These are phyloP conservation scores for Mortierella antarctica DNA, from an alignment of 192 early-diverging fungal genomes.

Conservation along the genomic window DNA sequence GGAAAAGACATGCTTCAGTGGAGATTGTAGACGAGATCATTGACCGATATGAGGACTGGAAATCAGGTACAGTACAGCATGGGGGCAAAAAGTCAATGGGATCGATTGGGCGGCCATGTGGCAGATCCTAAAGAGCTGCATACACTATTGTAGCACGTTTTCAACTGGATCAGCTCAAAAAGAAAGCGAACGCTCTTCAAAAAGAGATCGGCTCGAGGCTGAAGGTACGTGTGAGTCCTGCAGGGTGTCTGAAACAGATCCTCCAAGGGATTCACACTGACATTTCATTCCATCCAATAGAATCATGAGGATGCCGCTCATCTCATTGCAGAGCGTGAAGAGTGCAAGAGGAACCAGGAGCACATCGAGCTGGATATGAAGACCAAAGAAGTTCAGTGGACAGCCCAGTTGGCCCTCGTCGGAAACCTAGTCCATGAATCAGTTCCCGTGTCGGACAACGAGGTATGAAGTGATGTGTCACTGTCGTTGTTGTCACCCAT, in stretches of 20 bases:
- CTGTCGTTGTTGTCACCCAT: conserved; percentile 1
- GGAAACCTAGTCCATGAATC: conserved; percentile 97
- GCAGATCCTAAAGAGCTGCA: no score
- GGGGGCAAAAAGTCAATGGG: no score
- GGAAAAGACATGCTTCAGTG: conserved; percentile 85
- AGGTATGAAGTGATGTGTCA: conserved; percentile 57
- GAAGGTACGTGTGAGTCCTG: conserved; percentile 67
- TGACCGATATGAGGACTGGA: conserved; percentile 90
- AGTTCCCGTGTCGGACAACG: conserved; percentile 87
- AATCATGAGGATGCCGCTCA: conserved; percentile 84
- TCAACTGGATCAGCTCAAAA: conserved; percentile 89
- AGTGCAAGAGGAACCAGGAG: conserved; percentile 77
- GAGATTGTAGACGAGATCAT: conserved; percentile 94
- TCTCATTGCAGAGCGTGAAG: conserved; percentile 79
- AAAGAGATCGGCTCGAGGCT: conserved; percentile 89
- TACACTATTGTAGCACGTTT: conserved; percentile 71
- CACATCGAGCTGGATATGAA: conserved; percentile 77
- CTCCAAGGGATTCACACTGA: neutral
- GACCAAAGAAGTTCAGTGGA: conserved; percentile 74
- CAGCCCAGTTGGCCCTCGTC: conserved; percentile 71
- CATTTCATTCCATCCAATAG: conserved; percentile 11
- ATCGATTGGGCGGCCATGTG: no score
- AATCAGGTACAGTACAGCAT: conserved; percentile 67
- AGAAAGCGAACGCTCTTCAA: conserved; percentile 90
- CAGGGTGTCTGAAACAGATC: neutral